A percentile compares a stretch with the other conserved stretches of the same genome.
phyloP scores from a whole-genome alignment of 495 filamentous ascomycete genomes.

The Penicillium fimorum region DNA sequence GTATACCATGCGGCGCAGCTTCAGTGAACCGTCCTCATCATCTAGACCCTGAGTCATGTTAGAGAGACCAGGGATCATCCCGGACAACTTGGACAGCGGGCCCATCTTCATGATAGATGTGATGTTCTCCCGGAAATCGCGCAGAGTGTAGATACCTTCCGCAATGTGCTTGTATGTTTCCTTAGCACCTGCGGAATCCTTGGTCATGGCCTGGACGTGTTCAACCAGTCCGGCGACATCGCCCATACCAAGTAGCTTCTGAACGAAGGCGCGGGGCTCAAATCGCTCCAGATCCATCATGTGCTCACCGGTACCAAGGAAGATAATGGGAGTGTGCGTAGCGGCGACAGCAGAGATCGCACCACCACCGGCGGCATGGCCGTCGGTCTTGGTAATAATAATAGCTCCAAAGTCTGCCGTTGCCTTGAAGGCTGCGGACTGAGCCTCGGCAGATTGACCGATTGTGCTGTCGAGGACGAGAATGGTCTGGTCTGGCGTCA shows the following conservation, averaged over 20 bases:
- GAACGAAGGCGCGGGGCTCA: conserved; percentile 84
- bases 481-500: conserved; percentile 94
- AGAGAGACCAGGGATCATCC: conserved; percentile 95
- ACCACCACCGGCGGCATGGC: conserved; percentile 90
- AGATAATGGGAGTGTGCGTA: conserved; percentile 94
- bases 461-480: conserved; percentile 97
- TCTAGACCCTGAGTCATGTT: conserved; percentile 93
- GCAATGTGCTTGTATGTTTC: conserved; percentile 98
- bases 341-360: conserved; percentile 98
- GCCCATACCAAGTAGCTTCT: conserved; percentile 93
- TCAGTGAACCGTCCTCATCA: conserved; percentile 88
- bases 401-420: conserved; percentile 97
- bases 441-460: conserved; percentile 90
- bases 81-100: conserved; percentile 92
- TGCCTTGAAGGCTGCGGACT: conserved; percentile 95
- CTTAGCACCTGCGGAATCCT: conserved; percentile 75
- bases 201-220: conserved; percentile 94
- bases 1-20: conserved; percentile 97
- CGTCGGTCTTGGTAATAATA: conserved; percentile 98
- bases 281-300: conserved; percentile 94
- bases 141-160: conserved; percentile 92
- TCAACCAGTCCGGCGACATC: conserved; percentile 94
- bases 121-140: conserved; percentile 92
- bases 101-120: conserved; percentile 99
- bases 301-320: conserved; percentile 96